Evolutionary conservation across 257 asterid species (phyloP).

Genomic region (Gynochthodes officinalis): DNA sequence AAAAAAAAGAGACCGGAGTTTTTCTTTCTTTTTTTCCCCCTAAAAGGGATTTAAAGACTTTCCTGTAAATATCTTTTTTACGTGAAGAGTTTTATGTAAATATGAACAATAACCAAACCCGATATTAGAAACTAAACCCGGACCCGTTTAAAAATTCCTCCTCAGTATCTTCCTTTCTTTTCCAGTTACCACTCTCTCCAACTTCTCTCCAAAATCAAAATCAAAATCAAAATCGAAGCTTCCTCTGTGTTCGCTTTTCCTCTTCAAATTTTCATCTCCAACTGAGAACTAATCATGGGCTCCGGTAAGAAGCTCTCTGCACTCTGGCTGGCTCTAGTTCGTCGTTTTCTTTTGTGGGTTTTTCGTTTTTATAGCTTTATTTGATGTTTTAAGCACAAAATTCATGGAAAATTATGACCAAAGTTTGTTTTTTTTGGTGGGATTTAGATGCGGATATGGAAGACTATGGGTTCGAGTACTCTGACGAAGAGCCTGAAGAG

Average conservation of each 20-base stretch:
- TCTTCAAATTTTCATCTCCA: neutral
- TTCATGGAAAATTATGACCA: constrained; percentile 1
- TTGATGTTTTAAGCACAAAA: constrained; percentile 8
- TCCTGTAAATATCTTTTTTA: too few relatives aligned
- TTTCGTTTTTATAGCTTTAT: neutral
- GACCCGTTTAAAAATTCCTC: neutral
- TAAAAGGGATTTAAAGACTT: too few relatives aligned
- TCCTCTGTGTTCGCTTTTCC: neutral
- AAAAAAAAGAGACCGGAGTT: too few relatives aligned
- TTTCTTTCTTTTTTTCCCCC: too few relatives aligned
- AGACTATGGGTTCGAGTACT: constrained; percentile 97
- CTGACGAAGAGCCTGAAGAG: constrained; percentile 96
- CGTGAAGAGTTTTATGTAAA: too few relatives aligned
- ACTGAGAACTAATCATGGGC: constrained; percentile 41
- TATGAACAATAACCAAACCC: too few relatives aligned
- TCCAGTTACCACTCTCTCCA: neutral
- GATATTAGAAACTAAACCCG: neutral
- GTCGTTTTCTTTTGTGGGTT: neutral
- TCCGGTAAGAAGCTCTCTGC: constrained; percentile 44
- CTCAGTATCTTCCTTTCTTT: neutral
- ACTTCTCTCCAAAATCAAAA: neutral
- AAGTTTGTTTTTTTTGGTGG: constrained; percentile 1
- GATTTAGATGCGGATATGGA: constrained; percentile 93
- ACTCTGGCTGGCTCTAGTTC: neutral
- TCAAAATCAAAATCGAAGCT: too few relatives aligned